Conservation (phyloP, 1,284 basidiomycete species). For the Meira nashicola region DNA sequence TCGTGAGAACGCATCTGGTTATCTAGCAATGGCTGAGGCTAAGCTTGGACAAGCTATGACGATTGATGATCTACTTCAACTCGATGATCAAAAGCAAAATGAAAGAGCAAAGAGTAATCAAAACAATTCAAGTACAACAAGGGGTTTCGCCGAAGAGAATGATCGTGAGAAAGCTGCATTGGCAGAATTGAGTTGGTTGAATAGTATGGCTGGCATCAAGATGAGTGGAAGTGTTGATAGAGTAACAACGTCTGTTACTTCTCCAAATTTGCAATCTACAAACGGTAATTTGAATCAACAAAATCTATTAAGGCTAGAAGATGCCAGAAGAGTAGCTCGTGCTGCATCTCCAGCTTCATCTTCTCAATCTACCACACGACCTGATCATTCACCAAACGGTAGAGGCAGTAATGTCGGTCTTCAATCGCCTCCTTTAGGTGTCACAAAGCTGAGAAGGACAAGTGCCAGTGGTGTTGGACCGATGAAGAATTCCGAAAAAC, state of each 20-base stretch:
- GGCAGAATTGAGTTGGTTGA: not conserved
- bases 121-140: not conserved
- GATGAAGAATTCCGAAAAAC: too few species aligned
- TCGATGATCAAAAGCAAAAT: not conserved
- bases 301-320: not conserved
- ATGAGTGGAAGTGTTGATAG: constrained; percentile 1
- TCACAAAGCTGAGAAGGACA: too few species aligned
- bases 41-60: constrained; percentile 6
- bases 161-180: constrained; percentile 5
- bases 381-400: too few species aligned
- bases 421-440: too few species aligned
- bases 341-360: too few species aligned
- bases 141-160: constrained; percentile 4
- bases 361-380: too few species aligned
- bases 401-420: too few species aligned
- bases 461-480: too few species aligned
- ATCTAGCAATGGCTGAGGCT: constrained; percentile 6
- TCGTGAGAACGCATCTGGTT: constrained; percentile 8
- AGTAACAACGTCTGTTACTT: not conserved
- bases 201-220: constrained; percentile 4
- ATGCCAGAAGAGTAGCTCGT: too few species aligned
- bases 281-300: not conserved
- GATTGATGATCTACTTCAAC: constrained; percentile 7
- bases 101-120: not conserved
- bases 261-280: not conserved